phyloP scores from a whole-genome alignment of 2,329 filamentous ascomycete genomes.

The Ophiocordyceps camponoti-saundersi region DNA sequence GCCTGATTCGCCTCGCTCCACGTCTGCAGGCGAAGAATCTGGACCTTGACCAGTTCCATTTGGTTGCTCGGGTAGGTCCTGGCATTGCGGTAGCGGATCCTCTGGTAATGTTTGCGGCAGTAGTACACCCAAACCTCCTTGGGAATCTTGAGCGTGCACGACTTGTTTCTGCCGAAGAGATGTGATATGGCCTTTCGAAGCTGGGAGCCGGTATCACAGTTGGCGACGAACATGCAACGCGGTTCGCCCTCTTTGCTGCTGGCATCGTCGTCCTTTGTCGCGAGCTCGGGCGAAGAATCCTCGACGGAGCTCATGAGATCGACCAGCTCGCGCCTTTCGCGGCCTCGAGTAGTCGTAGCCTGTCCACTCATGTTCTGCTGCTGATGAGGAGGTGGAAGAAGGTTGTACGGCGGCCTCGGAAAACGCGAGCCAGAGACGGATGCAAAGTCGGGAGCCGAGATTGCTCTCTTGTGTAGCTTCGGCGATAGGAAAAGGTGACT shows the following conservation, averaged over 20 bases:
- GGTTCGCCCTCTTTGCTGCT: constrained; percentile 9
- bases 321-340: not conserved
- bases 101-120: constrained; percentile 73
- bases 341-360: not conserved
- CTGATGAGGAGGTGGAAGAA: constrained; percentile 5
- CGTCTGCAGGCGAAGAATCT: constrained; percentile 42
- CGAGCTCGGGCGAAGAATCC: not conserved
- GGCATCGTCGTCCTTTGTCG: constrained; percentile 5
- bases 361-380: constrained; percentile 3
- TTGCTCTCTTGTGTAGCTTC: constrained; percentile 28
- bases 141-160: constrained; percentile 54
- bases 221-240: constrained; percentile 35
- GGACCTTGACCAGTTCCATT: constrained; percentile 43
- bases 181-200: constrained; percentile 65
- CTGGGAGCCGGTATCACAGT: constrained; percentile 42
- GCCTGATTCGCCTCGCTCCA: constrained; percentile 39
- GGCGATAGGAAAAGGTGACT: constrained; percentile 6
- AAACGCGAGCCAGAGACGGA: constrained; percentile 4
- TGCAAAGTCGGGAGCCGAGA: constrained; percentile 30
- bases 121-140: constrained; percentile 55
- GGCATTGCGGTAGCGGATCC: constrained; percentile 50
- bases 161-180: constrained; percentile 71
- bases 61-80: constrained; percentile 44
- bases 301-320: not conserved
- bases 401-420: constrained; percentile 4